A percentile compares a stretch with the other conserved stretches of the same genome.
phyloP scores from a whole-genome alignment of 1,139 yeast species.

The Pichia sp. region DNA sequence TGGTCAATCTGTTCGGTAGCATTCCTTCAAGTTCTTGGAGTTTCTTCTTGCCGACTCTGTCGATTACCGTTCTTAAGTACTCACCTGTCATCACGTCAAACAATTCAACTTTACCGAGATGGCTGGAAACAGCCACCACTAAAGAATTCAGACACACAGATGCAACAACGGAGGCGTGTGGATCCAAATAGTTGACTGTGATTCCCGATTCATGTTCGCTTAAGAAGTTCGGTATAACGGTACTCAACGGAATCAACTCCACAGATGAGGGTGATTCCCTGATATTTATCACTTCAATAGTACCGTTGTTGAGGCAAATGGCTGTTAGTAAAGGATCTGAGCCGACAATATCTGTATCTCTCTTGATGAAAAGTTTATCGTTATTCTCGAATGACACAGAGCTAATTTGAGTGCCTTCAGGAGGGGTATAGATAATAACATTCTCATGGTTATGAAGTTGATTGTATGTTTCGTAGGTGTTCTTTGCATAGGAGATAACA shows the following conservation, averaged over 20 bases:
- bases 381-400: slow-evolving; percentile 25
- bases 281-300: slow-evolving; percentile 39
- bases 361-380: slow-evolving; percentile 14
- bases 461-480: not conserved
- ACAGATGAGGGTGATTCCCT: slow-evolving; percentile 31
- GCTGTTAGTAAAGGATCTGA: slow-evolving; percentile 52
- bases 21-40: slow-evolving; percentile 10
- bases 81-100: slow-evolving; percentile 63
- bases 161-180: slow-evolving; percentile 13
- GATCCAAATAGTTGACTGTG: slow-evolving; percentile 16
- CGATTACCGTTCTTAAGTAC: slow-evolving; percentile 40
- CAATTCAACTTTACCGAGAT: slow-evolving; percentile 58
- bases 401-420: slow-evolving; percentile 4
- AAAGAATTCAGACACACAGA: slow-evolving; percentile 27
- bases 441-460: slow-evolving; percentile 5
- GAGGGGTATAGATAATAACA: slow-evolving; percentile 12
- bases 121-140: slow-evolving; percentile 44
- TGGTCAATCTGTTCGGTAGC: slow-evolving; percentile 8
- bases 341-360: slow-evolving; percentile 41
- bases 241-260: slow-evolving; percentile 18
- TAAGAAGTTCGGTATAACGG: slow-evolving; percentile 23
- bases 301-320: slow-evolving; percentile 37
- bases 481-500: slow-evolving; percentile 21
- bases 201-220: slow-evolving; percentile 18
- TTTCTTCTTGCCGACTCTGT: slow-evolving; percentile 26